Percentiles rank a stretch among this genome's conserved stretches.
These are phyloP conservation scores for Saccharomycopsis lassenensis DNA, from an alignment of 805 yeast species.

Conservation along the genomic window DNA sequence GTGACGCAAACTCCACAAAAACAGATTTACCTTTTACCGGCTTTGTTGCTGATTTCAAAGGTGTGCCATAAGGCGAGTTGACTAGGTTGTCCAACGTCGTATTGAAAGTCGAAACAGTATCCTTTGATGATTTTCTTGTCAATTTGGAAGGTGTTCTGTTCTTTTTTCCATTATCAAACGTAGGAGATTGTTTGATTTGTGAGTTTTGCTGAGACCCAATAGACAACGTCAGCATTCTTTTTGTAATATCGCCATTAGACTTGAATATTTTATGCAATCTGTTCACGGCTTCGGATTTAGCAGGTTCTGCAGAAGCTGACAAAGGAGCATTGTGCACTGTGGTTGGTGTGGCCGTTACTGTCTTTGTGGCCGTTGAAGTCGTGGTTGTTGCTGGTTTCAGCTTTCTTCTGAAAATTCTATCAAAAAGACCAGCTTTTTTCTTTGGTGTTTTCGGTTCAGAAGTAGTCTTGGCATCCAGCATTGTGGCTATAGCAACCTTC, in stretches of 20 bases:
- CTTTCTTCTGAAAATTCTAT: constrained; percentile 17
- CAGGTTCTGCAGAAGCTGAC: too few relatives aligned
- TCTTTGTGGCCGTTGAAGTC: too few relatives aligned
- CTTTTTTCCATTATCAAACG: neutral
- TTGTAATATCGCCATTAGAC: constrained; percentile 5
- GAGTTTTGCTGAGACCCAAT: neutral
- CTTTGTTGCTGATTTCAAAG: constrained; percentile 2
- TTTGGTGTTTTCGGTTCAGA: neutral
- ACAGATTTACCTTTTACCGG: neutral
- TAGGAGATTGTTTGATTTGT: neutral
- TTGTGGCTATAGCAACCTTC: too few relatives aligned
- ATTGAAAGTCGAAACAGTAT: constrained; percentile 3
- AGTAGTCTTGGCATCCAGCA: neutral
- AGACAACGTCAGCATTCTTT: neutral
- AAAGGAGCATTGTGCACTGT: too few relatives aligned
- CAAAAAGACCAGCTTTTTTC: constrained; percentile 15
- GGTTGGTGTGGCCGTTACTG: too few relatives aligned
- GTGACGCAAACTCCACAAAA: neutral
- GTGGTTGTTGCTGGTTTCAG: constrained; percentile 6
- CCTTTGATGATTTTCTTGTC: neutral
- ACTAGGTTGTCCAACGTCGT: constrained; percentile 7
- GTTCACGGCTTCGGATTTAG: constrained; percentile 4
- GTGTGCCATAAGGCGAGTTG: constrained; percentile 10
- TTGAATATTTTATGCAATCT: constrained; percentile 12
- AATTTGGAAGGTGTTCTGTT: neutral